Base-by-base conservation (phyloP, 1,139 yeast genomes). In the Debaryomyces nepalensis region DNA sequence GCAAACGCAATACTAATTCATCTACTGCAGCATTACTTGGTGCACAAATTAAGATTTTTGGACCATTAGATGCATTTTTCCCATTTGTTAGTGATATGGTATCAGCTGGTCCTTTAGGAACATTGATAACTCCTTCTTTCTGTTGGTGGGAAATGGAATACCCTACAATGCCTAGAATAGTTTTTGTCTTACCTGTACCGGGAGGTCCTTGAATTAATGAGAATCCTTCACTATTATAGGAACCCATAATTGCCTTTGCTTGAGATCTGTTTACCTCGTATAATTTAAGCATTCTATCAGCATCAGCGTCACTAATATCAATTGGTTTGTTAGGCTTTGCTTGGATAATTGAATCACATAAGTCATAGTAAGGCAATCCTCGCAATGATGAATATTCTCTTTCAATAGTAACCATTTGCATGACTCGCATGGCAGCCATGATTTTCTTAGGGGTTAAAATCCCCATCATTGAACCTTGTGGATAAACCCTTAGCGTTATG, bases 21-120 rank as follows among this genome's bases (percentile, higher is more conserved):
- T 95, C 99, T 5, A 95, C 97, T 7, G 99, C 99, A 0, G 99
- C 99, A 68, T 95, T 95, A 61, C 97, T 89, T 2, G 99, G 99
- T 1, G 99, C 99, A 77, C 99, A 95, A 22, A 95, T 82, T 41
- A 95, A 69, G 3, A 95, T 80, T 45, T 76, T 78, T 5, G 59
- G 58, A 5, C 49, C 55, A 14, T 49, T 51, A 48, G 26, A 39
- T 34, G 1, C 48, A 48, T 2, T 39, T 21, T 26, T 39, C n/a
- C 22, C 18, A 12, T 11, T 8, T 16, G 23, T 3, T 9, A 14
- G 18, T 11, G 37, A 14, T 14, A 12, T 24, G 18, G 23, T 31
- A 11, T 4, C 33, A 5, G 47, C 41, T 6, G 35, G 32, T 7
- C 34, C 49, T 35, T 47, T 46, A 5, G 64, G 54, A 2, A 66